Base-by-base conservation (phyloP, 768 basidiomycete species). In the Tricholoma furcatifolium region DNA sequence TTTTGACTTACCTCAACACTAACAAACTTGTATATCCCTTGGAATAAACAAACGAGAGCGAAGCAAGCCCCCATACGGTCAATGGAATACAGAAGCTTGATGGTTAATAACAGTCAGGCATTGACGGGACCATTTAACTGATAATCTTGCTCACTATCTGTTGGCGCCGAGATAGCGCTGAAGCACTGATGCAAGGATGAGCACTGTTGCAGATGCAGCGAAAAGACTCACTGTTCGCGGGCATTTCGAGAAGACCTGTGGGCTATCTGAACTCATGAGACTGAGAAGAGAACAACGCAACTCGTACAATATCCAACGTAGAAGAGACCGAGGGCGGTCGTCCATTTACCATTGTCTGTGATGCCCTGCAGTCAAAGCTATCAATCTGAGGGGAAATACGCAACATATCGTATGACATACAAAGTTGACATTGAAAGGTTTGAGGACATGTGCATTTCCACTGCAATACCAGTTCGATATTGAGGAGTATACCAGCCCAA, bases 161-260 rank as follows among this genome's bases (percentile, higher is more conserved):
- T 83, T 82, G 9, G 81, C 81, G 0, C 81, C 81, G 45, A 83
- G 82, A 57, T 73, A 65, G 9, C 80, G 73, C 61, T 83, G 81
- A 2, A 83, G 68, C 31, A 83, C 81, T 81, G 55, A 2, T 27
- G 27, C 3, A 27, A 27, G 27, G 27, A 27, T 27, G 27, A 27
- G 27, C 27, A 7, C 4, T 7, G 7, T 27, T 27, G 27, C 27
- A 27, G 27, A 27, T 27, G 27, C 7, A 27, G 27, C 4, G 4
- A 27, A 27, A 27, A 7, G 27, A n/a, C 4, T 6, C 47, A 78
- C 81, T 69, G 58, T 83, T 83, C 1, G 80, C 80, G 20, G 80
- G 81, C 68, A 82, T 82, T 60, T 83, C 80, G 8, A 83, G 65
- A 3, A 82, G 68, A 63, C 80, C 61, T 62, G 41, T 11, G 3